phyloP scores from a whole-genome alignment of 352 stramenopile species.

The Aphanomyces euteiches region DNA sequence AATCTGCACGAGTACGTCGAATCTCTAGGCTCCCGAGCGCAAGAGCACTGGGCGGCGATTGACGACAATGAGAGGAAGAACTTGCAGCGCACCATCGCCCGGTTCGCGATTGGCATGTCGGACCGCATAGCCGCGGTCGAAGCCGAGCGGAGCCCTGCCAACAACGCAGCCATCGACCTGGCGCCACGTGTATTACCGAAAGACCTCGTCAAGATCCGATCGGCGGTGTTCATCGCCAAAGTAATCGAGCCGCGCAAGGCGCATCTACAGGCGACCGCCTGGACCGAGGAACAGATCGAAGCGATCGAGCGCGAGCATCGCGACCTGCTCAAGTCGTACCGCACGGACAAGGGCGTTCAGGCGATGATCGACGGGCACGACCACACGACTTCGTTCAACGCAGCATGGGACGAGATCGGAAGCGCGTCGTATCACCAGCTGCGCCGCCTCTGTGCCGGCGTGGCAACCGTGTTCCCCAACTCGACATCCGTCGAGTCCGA shows the following conservation, averaged over 20 bases:
- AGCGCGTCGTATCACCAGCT: no score
- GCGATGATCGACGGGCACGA: conserved; percentile 7
- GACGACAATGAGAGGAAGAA: background rate
- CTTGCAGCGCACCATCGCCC: background rate
- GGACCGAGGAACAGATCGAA: background rate
- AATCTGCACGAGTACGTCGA: background rate
- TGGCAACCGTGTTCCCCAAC: no score
- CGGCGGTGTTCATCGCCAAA: background rate
- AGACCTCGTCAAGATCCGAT: background rate
- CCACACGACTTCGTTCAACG: background rate
- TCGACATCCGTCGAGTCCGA: no score
- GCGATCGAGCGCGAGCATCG: conserved; percentile 3
- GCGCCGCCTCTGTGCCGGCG: no score
- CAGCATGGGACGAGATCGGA: conserved; percentile 8
- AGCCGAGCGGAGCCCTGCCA: background rate
- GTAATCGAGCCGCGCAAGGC: background rate
- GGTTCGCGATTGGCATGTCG: background rate
- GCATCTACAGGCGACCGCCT: background rate
- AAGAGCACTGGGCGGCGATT: background rate
- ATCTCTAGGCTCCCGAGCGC: background rate
- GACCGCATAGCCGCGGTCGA: background rate
- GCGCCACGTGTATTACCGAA: background rate
- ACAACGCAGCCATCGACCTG: background rate
- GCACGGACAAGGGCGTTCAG: background rate
- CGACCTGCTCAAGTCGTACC: background rate